Base-by-base conservation (phyloP, 768 basidiomycete species). In the Kwoniella europaea region DNA sequence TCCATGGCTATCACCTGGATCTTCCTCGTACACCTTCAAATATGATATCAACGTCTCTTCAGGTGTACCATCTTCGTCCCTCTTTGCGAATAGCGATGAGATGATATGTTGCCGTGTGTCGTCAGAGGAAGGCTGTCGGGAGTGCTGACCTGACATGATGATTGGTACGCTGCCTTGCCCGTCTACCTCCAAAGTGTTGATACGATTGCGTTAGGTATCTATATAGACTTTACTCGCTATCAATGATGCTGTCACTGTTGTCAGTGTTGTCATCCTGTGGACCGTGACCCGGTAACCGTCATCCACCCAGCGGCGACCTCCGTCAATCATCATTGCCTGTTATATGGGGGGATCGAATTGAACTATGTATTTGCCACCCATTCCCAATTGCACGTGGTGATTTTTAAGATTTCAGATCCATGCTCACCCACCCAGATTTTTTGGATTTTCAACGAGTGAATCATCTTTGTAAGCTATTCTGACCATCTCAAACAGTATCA, bases 1-100 rank as follows among this genome's bases (percentile, higher is more conserved):
- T 7, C 67, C 72, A 1, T 64, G 79, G 13, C 88, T 89, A 10
- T 88, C 88, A 68, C 91, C 91, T 53, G 85, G 87, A 56, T 88
- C 87, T 76, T 96, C 93, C 85, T 98, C 96, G 90, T 90, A 93
- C 35, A 98, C 93, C 86, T 95, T 97, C 82, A 96, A 76, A 84
- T 95, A 94, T 50, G 90, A 87, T 68, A 95, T 89, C 82, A 97
- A 95, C 20, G 87, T 87, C 83, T 97, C 94, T 69, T 90, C 90
- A 0, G 89, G 84, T 57, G 85, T 85, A 53, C 90, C 90, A 69
- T 86, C 85, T 15, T 88, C 88, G 79, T 88, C 90, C 68, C 90
- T 87, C 77, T 88, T 89, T 29, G 89, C 88, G 85, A 97, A 96
- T 10, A 94, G 90, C 5, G 93, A 94, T 1, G 88, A 84, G 75